A percentile compares a stretch with the other conserved stretches of the same genome.
These are phyloP conservation scores for Clavispora vitiphila DNA, from an alignment of 805 yeast species.

Conservation along the genomic window DNA sequence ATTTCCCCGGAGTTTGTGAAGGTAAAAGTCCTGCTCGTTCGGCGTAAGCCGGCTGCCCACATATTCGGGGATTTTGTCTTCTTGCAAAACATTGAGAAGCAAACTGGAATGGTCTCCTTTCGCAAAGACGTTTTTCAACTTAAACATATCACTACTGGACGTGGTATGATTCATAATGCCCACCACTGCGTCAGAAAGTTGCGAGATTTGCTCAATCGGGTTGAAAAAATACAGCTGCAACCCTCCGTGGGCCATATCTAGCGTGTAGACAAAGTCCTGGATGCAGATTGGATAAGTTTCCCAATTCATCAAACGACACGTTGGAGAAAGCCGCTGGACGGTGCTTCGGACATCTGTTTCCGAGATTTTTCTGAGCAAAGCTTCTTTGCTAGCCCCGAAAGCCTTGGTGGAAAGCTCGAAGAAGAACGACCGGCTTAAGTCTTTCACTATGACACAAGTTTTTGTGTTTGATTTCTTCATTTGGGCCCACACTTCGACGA, in stretches of 20 bases:
- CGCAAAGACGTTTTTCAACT: conserved; percentile 51
- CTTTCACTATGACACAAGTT: conserved; percentile 30
- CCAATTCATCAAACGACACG: conserved; percentile 46
- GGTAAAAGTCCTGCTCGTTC: conserved; percentile 34
- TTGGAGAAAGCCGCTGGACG: conserved; percentile 26
- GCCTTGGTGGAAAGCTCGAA: conserved; percentile 13
- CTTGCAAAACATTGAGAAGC: conserved; percentile 39
- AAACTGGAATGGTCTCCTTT: conserved; percentile 55
- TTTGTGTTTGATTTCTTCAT: conserved; percentile 3
- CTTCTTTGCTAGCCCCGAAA: conserved; percentile 9
- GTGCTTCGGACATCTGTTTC: conserved; percentile 5
- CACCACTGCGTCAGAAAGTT: conserved; percentile 47
- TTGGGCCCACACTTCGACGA: conserved; percentile 6
- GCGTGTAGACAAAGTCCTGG: conserved; percentile 35
- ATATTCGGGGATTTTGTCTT: conserved; percentile 30
- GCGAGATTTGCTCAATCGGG: conserved; percentile 42
- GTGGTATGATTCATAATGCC: conserved; percentile 37
- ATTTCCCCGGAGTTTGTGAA: conserved; percentile 38
- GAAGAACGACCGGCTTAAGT: conserved; percentile 29
- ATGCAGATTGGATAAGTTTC: conserved; percentile 35
- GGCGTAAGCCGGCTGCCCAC: conserved; percentile 31
- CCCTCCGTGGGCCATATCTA: conserved; percentile 34
- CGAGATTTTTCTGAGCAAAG: conserved; percentile 12
- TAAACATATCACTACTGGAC: conserved; percentile 19
- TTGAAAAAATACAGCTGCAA: conserved; percentile 40